A percentile compares a stretch with the other conserved stretches of the same genome.
Conservation (phyloP, 805 yeast genomes). For the Lachancea sp. region DNA sequence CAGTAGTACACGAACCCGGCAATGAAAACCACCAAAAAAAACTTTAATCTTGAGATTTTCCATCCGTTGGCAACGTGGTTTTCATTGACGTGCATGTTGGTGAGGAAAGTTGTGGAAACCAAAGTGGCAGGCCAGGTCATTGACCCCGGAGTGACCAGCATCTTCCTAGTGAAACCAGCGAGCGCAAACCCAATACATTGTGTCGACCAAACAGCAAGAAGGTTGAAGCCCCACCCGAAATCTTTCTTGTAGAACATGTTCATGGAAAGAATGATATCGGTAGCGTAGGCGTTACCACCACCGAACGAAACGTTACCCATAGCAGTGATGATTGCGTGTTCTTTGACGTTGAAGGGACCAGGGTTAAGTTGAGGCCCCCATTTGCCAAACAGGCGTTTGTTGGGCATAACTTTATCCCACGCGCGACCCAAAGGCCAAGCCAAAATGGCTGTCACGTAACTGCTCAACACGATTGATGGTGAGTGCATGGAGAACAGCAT, state of each 20-base stretch:
- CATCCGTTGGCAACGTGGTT: slow-evolving; percentile 14
- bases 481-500: slow-evolving; percentile 51
- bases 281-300: slow-evolving; percentile 48
- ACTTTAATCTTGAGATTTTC: slow-evolving; percentile 43
- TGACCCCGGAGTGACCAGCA: slow-evolving; percentile 57
- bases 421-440: slow-evolving; percentile 54
- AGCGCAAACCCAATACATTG: slow-evolving; percentile 63
- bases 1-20: slow-evolving; percentile 47
- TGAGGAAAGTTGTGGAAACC: slow-evolving; percentile 39
- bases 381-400: slow-evolving; percentile 26
- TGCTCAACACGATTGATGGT: slow-evolving; percentile 46
- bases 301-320: slow-evolving; percentile 40
- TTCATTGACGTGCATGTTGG: slow-evolving; percentile 17
- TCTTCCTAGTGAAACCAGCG: slow-evolving; percentile 55
- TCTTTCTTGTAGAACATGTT: slow-evolving; percentile 41
- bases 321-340: slow-evolving; percentile 51
- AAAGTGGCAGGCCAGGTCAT: slow-evolving; percentile 67
- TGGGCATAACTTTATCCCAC: slow-evolving; percentile 39
- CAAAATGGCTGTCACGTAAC: slow-evolving; percentile 52
- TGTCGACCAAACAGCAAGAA: slow-evolving; percentile 47
- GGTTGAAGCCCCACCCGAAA: slow-evolving; percentile 48
- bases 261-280: slow-evolving; percentile 50
- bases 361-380: slow-evolving; percentile 40
- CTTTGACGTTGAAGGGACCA: slow-evolving; percentile 57
- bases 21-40: slow-evolving; percentile 40